phyloP scores from a whole-genome alignment of 257 asterid genomes.

The Solanum pimpinellifolium region DNA sequence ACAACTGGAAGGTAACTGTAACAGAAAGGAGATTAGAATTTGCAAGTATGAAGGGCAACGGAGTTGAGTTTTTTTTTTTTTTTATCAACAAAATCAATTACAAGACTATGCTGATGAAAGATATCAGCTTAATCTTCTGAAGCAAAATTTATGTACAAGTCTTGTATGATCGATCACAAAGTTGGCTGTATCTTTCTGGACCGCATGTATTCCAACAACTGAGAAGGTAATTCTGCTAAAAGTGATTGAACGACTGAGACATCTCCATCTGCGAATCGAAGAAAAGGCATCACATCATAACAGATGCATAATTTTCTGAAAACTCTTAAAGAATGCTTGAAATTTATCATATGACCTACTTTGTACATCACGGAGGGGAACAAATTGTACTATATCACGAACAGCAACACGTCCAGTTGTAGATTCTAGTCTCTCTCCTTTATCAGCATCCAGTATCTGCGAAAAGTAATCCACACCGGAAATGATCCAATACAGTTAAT shows the following conservation, averaged over 20 bases:
- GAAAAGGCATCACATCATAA: not conserved
- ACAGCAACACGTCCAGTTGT: constrained; percentile 85
- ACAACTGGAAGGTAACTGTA: not conserved
- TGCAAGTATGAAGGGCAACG: not conserved
- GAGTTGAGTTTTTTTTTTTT: not conserved
- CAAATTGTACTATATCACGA: constrained; percentile 94
- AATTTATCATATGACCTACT: constrained; percentile 28
- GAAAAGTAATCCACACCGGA: not conserved
- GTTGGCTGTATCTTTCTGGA: constrained; percentile 60
- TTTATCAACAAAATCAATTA: constrained; percentile 15
- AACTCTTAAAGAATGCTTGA: not conserved
- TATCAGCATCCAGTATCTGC: constrained; percentile 92
- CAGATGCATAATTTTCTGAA: too few relatives aligned
- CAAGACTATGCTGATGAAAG: constrained; percentile 1
- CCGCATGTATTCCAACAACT: constrained; percentile 67
- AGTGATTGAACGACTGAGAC: constrained; percentile 70
- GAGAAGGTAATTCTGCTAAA: constrained; percentile 91
- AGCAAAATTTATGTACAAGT: constrained; percentile 33
- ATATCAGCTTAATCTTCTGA: constrained; percentile 5
- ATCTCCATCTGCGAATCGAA: constrained; percentile 56
- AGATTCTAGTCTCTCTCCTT: constrained; percentile 82
- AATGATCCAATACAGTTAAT: constrained; percentile 1
- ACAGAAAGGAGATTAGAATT: not conserved
- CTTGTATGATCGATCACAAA: constrained; percentile 20
- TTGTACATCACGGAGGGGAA: constrained; percentile 84